phyloP scores from a whole-genome alignment of 164 flowering plant genomes.

The Vitis riparia region DNA sequence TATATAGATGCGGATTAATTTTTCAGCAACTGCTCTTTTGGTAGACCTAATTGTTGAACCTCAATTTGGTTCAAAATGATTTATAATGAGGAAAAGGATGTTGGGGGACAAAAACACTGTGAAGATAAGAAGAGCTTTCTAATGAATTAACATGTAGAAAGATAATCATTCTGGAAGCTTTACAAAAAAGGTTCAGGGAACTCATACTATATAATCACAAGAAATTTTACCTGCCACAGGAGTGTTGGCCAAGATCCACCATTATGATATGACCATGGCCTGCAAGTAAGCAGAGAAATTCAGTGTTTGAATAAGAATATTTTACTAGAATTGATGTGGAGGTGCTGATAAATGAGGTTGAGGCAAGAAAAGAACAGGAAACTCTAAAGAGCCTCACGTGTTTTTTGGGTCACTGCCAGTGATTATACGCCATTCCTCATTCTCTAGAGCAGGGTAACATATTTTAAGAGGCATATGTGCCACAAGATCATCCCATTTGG shows the following conservation, averaged over 20 bases:
- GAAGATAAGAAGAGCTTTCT: background rate
- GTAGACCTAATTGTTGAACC: too few species aligned
- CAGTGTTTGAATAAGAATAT: background rate
- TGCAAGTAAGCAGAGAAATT: constrained; percentile 21
- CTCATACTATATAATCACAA: background rate
- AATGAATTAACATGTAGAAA: too few species aligned
- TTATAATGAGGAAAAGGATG: background rate
- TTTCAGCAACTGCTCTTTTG: too few species aligned
- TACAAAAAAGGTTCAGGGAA: background rate
- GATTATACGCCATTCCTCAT: constrained; percentile 61
- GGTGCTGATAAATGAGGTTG: background rate
- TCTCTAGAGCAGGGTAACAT: constrained; percentile 55
- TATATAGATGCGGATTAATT: too few species aligned
- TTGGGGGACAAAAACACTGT: background rate
- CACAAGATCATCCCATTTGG: constrained; percentile 63
- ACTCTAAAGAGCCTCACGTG: constrained; percentile 35
- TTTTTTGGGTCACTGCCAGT: constrained; percentile 65
- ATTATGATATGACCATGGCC: constrained; percentile 69
- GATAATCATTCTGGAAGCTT: background rate
- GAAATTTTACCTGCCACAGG: constrained; percentile 50
- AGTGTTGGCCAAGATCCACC: constrained; percentile 77
- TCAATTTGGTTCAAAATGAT: too few species aligned
- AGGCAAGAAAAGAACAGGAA: background rate
- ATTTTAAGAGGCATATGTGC: constrained; percentile 63
- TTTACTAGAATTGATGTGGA: background rate